Percentiles rank a stretch among this genome's conserved stretches.
Evolutionary conservation across 768 basidiomycete species (phyloP).

Genomic region (Pulveroboletus sp.): DNA sequence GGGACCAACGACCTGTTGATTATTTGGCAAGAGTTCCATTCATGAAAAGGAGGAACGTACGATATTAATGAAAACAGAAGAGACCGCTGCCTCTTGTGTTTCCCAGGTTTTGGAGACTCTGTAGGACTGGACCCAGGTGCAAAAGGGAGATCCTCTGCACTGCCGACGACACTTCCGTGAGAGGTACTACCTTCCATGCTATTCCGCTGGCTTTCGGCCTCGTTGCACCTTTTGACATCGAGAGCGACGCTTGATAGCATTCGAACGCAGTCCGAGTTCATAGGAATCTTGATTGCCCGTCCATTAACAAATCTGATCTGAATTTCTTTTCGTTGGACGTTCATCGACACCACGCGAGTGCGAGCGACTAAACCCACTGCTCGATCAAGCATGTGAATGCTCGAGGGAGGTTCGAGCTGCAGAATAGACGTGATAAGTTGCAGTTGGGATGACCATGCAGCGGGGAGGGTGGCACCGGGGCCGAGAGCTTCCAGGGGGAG

Average conservation of each 20-base stretch:
- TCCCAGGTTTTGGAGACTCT: constrained; percentile 34
- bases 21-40: not conserved
- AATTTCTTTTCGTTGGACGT: constrained; percentile 47
- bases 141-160: constrained; percentile 15
- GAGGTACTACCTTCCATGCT: constrained; percentile 31
- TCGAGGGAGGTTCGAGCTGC: constrained; percentile 50
- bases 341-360: constrained; percentile 59
- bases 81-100: constrained; percentile 71
- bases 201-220: constrained; percentile 29
- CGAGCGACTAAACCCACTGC: constrained; percentile 55
- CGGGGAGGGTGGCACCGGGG: constrained; percentile 36
- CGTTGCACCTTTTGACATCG: constrained; percentile 50
- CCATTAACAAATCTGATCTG: constrained; percentile 60
- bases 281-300: constrained; percentile 45
- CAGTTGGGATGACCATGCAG: constrained; percentile 55
- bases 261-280: constrained; percentile 39
- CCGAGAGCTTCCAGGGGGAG: constrained; percentile 37
- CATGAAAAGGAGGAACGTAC: constrained; percentile 28
- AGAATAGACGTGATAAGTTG: constrained; percentile 45
- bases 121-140: constrained; percentile 15
- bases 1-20: constrained; percentile 28
- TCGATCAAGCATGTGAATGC: constrained; percentile 59
- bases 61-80: constrained; percentile 68
- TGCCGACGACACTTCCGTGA: constrained; percentile 16
- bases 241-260: constrained; percentile 49